A percentile compares a stretch with the other conserved stretches of the same genome.
phyloP scores from a whole-genome alignment of 805 yeast genomes.

The Ogataea neopini region DNA sequence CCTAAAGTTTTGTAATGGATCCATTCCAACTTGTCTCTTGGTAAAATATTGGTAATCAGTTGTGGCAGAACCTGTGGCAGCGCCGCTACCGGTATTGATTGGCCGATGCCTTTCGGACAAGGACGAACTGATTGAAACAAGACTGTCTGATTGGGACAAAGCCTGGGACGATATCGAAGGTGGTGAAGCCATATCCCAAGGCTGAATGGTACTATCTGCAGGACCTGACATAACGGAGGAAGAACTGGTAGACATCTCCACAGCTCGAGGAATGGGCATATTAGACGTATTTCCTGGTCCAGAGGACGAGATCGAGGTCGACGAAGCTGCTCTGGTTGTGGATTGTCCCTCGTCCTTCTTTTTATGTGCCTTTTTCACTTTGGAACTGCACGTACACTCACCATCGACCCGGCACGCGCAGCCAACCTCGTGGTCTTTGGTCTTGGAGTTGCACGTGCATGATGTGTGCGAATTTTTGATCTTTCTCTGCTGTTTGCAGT shows the following conservation, averaged over 20 bases:
- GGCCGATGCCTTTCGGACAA: constrained; percentile 12
- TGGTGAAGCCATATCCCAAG: constrained; percentile 35
- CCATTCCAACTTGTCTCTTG: constrained; percentile 34
- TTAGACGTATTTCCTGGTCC: not conserved
- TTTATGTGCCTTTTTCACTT: constrained; percentile 26
- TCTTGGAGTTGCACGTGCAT: constrained; percentile 68
- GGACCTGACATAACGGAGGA: not conserved
- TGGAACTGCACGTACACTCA: constrained; percentile 35
- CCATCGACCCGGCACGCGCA: constrained; percentile 37
- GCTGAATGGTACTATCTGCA: constrained; percentile 18
- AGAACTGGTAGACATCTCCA: not conserved
- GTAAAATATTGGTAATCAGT: constrained; percentile 23
- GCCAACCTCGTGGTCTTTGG: constrained; percentile 27
- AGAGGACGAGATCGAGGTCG: too few relatives aligned
- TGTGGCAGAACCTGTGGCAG: not conserved
- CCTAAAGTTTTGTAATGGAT: constrained; percentile 32
- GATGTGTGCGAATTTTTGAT: constrained; percentile 63
- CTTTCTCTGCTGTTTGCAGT: constrained; percentile 77
- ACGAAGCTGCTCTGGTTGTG: too few relatives aligned
- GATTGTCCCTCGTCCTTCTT: constrained; percentile 15
- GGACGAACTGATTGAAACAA: constrained; percentile 24
- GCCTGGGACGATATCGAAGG: constrained; percentile 18
- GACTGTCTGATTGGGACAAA: constrained; percentile 25
- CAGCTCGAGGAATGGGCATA: not conserved
- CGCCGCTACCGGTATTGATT: not conserved